Evolutionary conservation across 345 rosid genomes (phyloP).

Genomic region (Turritis glabra): DNA sequence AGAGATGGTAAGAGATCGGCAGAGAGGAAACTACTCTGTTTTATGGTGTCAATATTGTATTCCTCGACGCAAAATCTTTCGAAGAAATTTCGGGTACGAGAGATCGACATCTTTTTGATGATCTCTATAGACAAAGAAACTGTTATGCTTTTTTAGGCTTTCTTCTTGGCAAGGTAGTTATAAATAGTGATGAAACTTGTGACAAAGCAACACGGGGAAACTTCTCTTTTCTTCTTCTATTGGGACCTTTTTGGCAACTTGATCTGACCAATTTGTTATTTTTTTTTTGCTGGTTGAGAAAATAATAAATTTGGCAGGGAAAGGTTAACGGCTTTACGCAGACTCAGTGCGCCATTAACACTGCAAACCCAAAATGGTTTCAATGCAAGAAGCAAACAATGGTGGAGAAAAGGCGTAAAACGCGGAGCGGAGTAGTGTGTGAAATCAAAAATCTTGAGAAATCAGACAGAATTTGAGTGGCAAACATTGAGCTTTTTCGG

Average conservation of each 20-base stretch:
- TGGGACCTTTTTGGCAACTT: constrained; percentile 41
- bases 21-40: constrained; percentile 70
- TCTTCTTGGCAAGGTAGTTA: constrained; percentile 41
- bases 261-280: constrained; percentile 34
- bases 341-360: constrained; percentile 46
- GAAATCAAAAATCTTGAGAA: constrained; percentile 2
- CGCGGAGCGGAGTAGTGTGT: constrained; percentile 27
- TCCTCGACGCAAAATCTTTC: constrained; percentile 77
- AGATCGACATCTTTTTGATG: constrained; percentile 51
- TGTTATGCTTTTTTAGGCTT: constrained; percentile 9
- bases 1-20: constrained; percentile 88
- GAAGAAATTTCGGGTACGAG: constrained; percentile 65
- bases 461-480: constrained; percentile 53
- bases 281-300: neutral
- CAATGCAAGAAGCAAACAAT: constrained; percentile 41
- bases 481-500: constrained; percentile 56
- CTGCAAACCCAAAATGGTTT: constrained; percentile 22
- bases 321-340: constrained; percentile 40
- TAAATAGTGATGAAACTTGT: constrained; percentile 49
- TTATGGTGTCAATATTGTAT: constrained; percentile 45
- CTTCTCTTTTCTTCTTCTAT: constrained; percentile 38
- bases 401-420: constrained; percentile 34
- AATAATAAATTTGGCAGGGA: constrained; percentile 23
- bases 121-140: constrained; percentile 1
- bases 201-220: constrained; percentile 50